Base-by-base conservation (phyloP, 148 eudicot genomes). In the Bassia scoparia region DNA sequence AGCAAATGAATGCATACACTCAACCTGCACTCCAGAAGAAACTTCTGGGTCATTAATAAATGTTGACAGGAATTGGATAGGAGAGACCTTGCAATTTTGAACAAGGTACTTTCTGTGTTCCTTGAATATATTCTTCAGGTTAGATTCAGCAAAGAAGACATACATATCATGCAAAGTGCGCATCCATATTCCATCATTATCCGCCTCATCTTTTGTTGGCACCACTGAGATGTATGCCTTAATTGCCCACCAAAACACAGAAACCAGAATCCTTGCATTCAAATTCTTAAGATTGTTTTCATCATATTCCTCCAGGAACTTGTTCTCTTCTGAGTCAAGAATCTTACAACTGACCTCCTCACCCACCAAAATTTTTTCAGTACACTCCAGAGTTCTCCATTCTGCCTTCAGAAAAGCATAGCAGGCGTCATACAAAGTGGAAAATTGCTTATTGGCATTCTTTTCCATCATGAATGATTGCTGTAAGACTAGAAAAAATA, bases 1-100 rank as follows among this genome's bases (percentile, higher is more conserved):
- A 38, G 83, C 71, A 69, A 95, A 83, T 53, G 85, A 84, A 77
- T 79, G 85, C 69, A 95, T 93, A 75, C 93, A 86, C 81, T 87
- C 87, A 74, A 87, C 81, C 79, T 91, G 91, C 37, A 88, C 90
- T 65, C 84, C 79, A 74, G 78, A 72, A 56, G 96, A 78, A 79
- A 85, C 80, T 66, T 86, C 98, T 85, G 85, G 84, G 58, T 73
- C 86, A 55, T 84, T 83, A 54, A 88, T 84, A 65, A 89, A 80
- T 81, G 83, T 79, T 23, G 83, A 81, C 41, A 91, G 83, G 75
- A 91, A 87, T 46, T 49, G 71, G 31, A 76, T 74, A 6, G 89
- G 81, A 69, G 89, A 81, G 20, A 78, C 75, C 81, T 78, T 89
- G 81, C 81, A 81, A 34, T 84, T 78, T 27, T 74, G 71, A 58